Base-by-base conservation (phyloP, 108 stramenopile genomes). In the Licmophora abbreviata region DNA sequence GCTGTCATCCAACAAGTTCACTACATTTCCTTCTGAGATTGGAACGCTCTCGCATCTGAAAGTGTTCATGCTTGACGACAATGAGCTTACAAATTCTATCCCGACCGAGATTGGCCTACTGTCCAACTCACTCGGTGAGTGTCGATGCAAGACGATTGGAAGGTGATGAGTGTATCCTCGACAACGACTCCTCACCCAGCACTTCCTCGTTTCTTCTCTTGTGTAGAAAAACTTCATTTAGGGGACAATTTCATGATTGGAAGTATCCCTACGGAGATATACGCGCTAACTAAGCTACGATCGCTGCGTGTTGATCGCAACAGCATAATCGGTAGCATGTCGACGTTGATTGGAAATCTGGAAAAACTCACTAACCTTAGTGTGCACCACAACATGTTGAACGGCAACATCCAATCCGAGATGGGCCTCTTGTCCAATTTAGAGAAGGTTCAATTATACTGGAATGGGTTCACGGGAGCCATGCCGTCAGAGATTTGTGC, bases 291-390 rank as follows among this genome's bases (percentile, higher is more conserved):
- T 2, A 24, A 3, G 26, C 26, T 46, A 24, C 22, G 18, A 7
- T 25, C 15, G 22, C 21, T 46, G 3, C 23, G 45, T 1, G 14
- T 46, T 3, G 23, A 46, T 25, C 23, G 45, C 2, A 26, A 26
- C 26, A 21, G n/a, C 14, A 3, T 46, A n/a, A 21, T 25, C 14
- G 45, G 45, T 15, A 38, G 36, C 10, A 58, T 81, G 12, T 70
- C 79, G 4, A 25, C 58, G 4, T 61, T 74, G 29, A 50, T 78
- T 26, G 54, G 35, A 24, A 66, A 54, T 24, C 20, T 36, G 10
- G 3, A 25, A 1, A 56, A 45, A 17, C 22, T 56, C 2, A 2
- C 10, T 11, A 2, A 44, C 3, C n/a, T 56, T 9, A 24, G 30
- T 45, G 3, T 56, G 44, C n/a, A 44, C 2, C 17, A 29, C 26